Percentiles rank a stretch among this genome's conserved stretches.
Conservation (phyloP, 2,329 filamentous ascomycete genomes). For the Diaporthe citrichinensis region DNA sequence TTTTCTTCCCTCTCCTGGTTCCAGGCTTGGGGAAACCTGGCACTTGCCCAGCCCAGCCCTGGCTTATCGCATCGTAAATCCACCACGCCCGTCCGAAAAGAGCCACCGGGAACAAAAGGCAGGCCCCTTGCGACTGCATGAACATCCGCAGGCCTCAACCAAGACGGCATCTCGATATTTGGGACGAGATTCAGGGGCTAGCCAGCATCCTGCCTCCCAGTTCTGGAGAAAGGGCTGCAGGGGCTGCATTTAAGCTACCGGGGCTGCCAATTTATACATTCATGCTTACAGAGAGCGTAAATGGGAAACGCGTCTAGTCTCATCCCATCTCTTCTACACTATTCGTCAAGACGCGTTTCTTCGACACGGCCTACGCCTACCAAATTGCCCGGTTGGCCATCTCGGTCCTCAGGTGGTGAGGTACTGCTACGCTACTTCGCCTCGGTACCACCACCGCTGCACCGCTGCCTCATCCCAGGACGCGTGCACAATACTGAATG, state of each 20-base stretch:
- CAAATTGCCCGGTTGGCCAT: slow-evolving; percentile 1
- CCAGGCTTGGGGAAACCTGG: slow-evolving; percentile 17
- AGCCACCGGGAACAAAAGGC: slow-evolving; percentile 1
- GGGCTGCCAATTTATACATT: slow-evolving; percentile 21
- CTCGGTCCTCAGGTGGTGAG: neutral
- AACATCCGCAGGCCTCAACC: slow-evolving; percentile 22
- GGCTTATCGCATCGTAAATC: slow-evolving; percentile 13
- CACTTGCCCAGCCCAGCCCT: neutral
- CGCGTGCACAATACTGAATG: slow-evolving; percentile 3
- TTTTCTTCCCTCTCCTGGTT: neutral
- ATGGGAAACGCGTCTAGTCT: slow-evolving; percentile 26
- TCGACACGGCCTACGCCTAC: neutral
- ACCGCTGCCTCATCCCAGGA: neutral
- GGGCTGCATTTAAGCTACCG: slow-evolving; percentile 29
- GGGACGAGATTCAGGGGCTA: slow-evolving; percentile 22
- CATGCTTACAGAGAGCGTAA: neutral
- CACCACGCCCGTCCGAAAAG: slow-evolving; percentile 10
- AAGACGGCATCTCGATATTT: neutral
- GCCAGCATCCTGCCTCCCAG: neutral
- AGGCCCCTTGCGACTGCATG: slow-evolving; percentile 28
- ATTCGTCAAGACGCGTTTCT: slow-evolving; percentile 33
- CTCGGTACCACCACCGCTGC: neutral
- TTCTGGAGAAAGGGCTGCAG: neutral
- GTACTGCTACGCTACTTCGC: slow-evolving; percentile 5
- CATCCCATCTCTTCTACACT: slow-evolving; percentile 10